Evolutionary conservation across 768 basidiomycete species (phyloP), one percentile per base, ranked within the genome.

Genomic region (Russula compacta): DNA sequence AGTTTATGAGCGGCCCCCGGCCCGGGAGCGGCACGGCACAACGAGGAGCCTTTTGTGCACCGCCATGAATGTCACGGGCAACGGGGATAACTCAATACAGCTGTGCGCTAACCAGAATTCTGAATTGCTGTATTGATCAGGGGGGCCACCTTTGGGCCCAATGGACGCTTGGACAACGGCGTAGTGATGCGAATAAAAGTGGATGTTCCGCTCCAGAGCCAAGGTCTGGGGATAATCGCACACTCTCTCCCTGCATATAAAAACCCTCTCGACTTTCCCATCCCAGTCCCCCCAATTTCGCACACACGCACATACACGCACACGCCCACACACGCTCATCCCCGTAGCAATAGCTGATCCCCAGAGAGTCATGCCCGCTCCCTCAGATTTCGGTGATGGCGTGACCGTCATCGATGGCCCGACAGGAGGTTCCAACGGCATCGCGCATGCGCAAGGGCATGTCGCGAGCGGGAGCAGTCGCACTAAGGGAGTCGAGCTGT

Each of bases 381-480:
- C 10, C 6, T 54, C 61, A 53, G 61, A 63, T 2, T 63, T 54
- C 35, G 57, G 61, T 10, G 61, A 63, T 42, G 61, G 44, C 4
- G 14, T 12, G 4, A 63, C 61, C 12, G 19, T 63, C 39, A 49
- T 63, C 6, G 61, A 63, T 11, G 61, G 32, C 9, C 17, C 52
- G 21, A 8, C 52, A 3, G n/a, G n/a, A n/a, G n/a, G n/a, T n/a
- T n/a, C n/a, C n/a, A 24, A 32, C 12, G 32, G 43, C 55, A 21
- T 21, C 2, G 42, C 36, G 14, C 35, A 48, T 39, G 50, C 39
- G 11, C 14, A 43, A 38, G 50, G n/a, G 33, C 51, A 58, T 7
- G 43, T 12, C 15, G n/a, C 52, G 0, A 6, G 38, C 3, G 51
- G 50, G 50, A 61, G 21, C 32, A 36, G 21, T 38, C 51, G 39